Base-by-base conservation (phyloP, 2,329 filamentous ascomycete species). In the Fusarium nodosum region DNA sequence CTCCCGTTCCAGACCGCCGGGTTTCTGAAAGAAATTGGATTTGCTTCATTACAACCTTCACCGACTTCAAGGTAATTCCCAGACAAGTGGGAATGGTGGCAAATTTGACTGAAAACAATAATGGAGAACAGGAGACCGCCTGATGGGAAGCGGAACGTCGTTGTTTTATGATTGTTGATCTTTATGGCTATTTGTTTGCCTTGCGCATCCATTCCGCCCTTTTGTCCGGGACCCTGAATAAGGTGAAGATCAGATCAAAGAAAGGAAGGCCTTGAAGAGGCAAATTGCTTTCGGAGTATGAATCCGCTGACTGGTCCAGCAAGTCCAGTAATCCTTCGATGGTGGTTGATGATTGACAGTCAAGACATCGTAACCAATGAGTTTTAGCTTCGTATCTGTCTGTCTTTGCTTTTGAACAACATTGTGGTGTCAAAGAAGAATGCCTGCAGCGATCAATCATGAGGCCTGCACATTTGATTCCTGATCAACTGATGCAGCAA, bases 361-460 rank as follows among this genome's bases (percentile, higher is more conserved):
- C 24, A 18, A 26, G 28, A 20, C 8, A 46, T 30, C 12, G 36
- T 26, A 22, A 31, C 53, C 33, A 39, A 41, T 52, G 34, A 11
- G 42, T 48, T 64, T 48, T 44, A 56, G 28, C 34, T 28, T 33
- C 34, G 24, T 42, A 44, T 53, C n/a, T 45, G 34, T 47, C 20
- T 45, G 28, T 30, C 39, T 42, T 30, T 52, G 28, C 20, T 34
- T 48, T 44, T 30, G 42, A 45, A 28, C 31, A 18, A 18, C 18
- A 42, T 16, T 20, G 4, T 4, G 16, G 18, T 33, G 26, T 38
- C 47, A 33, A 22, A 50, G 15, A 11, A 36, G n/a, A 26, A 71
- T 71, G 68, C 68, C 44, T 71, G 68, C 22, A 65, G 65, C 68
- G 68, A 71, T 71, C 68, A 69, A 58, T 60, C 64, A 59, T 56